Base-by-base conservation (phyloP, 1,284 basidiomycete species). In the Cryptococcus amylolentus region DNA sequence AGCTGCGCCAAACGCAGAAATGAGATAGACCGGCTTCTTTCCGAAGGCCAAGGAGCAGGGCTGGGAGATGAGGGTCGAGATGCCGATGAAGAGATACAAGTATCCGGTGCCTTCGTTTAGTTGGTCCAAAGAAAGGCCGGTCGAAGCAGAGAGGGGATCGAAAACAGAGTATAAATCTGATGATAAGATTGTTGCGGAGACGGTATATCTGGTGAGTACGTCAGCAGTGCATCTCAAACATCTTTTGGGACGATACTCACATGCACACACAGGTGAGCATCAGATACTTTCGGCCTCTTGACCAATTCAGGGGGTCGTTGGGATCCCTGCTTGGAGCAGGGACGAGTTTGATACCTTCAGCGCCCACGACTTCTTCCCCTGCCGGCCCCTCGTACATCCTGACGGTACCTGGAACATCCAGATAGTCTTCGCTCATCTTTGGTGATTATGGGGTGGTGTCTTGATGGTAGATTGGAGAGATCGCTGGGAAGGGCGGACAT, bases 221-320 rank as follows among this genome's bases (percentile, higher is more conserved):
- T 38, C 39, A 51, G 27, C 38, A 41, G 49, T 31, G 18, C 27
- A 28, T 31, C 14, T 44, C 14, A 16, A 13, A 39, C 18, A 20
- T 18, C 1, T 35, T 35, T 3, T 23, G 14, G 39, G 35, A 12
- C 23, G 12, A 39, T 23, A 51, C 52, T 54, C 28, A 55, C 54
- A 63, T 41, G 6, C 58, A 51, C 18, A 67, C 41, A 51, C 66
- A 67, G 3, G 31, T 42, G 14, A 64, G 52, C 40, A 62, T 56
- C 41, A 67, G 54, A 20, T 59, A 53, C 42, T 67, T 67, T 20
- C 64, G 49, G 3, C 31, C 41, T 40, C 48, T 45, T 5, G 58
- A 53, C 66, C 66, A 68, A 48, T 68, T 68, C 43, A 68, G 60
- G 12, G 66, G 64, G 54, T 68, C 66, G 3, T 56, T 49, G 5